Evolutionary conservation across 2,329 filamentous ascomycete genomes (phyloP), one percentile per base, ranked within the genome.

Genomic region (Tolypocladium ophioglossoides): DNA sequence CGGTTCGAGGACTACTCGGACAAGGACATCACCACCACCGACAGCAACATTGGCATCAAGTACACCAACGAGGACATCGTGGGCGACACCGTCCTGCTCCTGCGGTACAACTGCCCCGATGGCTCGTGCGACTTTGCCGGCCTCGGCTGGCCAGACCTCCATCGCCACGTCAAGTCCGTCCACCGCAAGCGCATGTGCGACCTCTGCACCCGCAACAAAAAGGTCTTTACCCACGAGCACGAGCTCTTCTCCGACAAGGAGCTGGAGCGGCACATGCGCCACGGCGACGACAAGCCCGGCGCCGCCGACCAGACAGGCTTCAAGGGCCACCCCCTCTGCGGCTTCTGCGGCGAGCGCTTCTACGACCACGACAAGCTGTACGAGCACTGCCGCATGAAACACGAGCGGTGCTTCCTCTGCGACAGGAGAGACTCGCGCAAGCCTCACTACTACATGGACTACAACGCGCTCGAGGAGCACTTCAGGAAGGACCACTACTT

Each of bases 201-300:
- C 69, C 77, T 96, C 12, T 96, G 91, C 71, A 80, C 91, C 8
- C 78, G 91, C 56, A 91, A 96, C 75, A 99, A 99, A 73, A 96
- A 96, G 66, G 91, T 96, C 37, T 99, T 99, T 63, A 96, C 94
- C 1, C 94, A 99, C 71, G 94, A 99, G 71, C 94, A 99, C 67
- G 89, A 95, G 58, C 78, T 99, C 1, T 97, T 96, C 68, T 86
- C 88, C 1, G 80, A 84, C 57, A 81, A 85, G 58, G 89, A 92
- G 61, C 76, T 97, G 51, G 84, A 88, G 61, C 87, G 83, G 63
- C 94, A 99, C 69, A 95, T 97, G 79, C 87, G 83, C 58, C 84
- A 86, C 58, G 94, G 94, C 55, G 94, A 99, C 64, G 89, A 97
- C 67, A 86, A 86, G 59, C 91, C 92, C 4, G 92, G 94, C 37